Evolutionary conservation across 1,284 basidiomycete species (phyloP), one percentile per base, ranked within the genome.

Genomic region (Sporisorium graminicola): DNA sequence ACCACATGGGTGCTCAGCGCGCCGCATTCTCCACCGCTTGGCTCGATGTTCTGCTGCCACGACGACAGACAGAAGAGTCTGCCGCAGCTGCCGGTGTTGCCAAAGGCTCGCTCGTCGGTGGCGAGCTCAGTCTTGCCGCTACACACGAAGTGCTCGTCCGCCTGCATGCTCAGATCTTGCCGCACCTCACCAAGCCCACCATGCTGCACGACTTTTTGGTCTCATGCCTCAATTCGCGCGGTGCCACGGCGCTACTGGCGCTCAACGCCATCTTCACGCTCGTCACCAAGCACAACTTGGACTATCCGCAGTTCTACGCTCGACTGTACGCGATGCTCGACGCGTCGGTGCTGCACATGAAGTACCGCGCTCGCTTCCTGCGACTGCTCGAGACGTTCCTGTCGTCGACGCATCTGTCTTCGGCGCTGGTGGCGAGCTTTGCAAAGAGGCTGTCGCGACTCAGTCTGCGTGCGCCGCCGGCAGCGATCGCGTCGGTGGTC

Each of bases 231-330:
- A 95, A 82, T 61, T 69, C 78, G 8, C 70, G 73, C 3, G 95
- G 94, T 1, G 90, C 91, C 0, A 90, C 93, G n/a, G 95, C 94
- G 3, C 88, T 99, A 61, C 88, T 98, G 47, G 94, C 94, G 5
- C 89, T 99, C 77, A 98, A 98, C 82, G 92, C 93, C 0, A 87
- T 99, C 55, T 99, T 95, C 85, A 90, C 92, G 7, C 89, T 99
- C 70, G 98, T 99, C 87, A 92, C 91, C 57, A 90, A 94, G 61
- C 95, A 98, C 86, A 98, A 98, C 82, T 88, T 99, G 33, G 95
- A 98, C 85, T 98, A 97, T 83, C 96, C 97, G 4, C 91, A 91
- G 10, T 98, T 99, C 87, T 99, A 98, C 88, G 92, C 91, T 5
- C 90, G 92, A n/a, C 89, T 99, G 3, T 99, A 99, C 81, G 90